Percentiles rank a stretch among this genome's conserved stretches.
These are phyloP conservation scores for Inga laurina DNA, from an alignment of 306 rosid species.

Conservation along the genomic window DNA sequence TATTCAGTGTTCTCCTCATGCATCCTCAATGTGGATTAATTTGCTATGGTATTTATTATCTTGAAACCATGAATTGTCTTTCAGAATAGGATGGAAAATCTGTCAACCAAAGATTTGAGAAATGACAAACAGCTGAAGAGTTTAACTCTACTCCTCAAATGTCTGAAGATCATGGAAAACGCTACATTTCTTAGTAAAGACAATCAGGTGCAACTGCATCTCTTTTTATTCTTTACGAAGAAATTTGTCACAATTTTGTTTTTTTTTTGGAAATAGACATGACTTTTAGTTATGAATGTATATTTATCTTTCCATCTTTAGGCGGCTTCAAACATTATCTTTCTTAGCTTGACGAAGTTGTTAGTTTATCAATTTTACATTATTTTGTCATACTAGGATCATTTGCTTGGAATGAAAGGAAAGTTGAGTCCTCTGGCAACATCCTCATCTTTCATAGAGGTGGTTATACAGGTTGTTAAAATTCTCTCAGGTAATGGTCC, in stretches of 20 bases:
- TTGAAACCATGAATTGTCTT: constrained; percentile 31
- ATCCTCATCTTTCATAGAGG: constrained; percentile 60
- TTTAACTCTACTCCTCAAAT: constrained; percentile 74
- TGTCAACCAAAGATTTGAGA: constrained; percentile 50
- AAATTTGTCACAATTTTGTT: background rate
- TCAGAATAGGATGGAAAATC: constrained; percentile 56
- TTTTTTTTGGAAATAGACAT: background rate
- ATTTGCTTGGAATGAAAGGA: constrained; percentile 85
- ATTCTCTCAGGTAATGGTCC: constrained; percentile 77
- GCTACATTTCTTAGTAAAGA: constrained; percentile 89
- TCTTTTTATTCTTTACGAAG: constrained; percentile 2
- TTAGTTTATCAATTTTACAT: constrained; percentile 31
- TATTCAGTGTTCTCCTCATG: background rate
- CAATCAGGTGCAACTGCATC: constrained; percentile 68
- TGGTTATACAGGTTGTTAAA: constrained; percentile 68
- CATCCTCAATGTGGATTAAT: constrained; percentile 11
- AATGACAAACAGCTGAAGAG: constrained; percentile 46
- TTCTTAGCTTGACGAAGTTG: constrained; percentile 24
- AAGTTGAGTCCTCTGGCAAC: constrained; percentile 44
- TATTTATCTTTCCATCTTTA: constrained; percentile 8
- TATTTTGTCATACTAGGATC: constrained; percentile 57
- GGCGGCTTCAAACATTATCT: constrained; percentile 3
- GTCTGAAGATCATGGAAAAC: constrained; percentile 98
- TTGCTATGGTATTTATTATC: background rate
- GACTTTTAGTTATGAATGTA: background rate